Conservation (phyloP, 371 early-diverging fungal species). For the Scutellospora calospora region DNA sequence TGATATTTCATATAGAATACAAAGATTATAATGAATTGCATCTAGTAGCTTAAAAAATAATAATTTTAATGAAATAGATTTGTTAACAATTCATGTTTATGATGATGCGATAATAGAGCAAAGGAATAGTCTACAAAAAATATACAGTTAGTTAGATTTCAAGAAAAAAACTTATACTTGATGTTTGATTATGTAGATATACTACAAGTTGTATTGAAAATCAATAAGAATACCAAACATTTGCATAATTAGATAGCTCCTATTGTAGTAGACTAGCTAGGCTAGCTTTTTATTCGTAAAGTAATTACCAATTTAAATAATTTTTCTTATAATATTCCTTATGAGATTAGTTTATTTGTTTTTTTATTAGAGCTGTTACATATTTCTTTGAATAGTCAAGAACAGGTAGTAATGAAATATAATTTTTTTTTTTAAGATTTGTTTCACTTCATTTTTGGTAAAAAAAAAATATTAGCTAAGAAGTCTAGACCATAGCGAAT, state of each 20-base stretch:
- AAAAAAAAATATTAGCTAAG: neutral
- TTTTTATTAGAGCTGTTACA: neutral
- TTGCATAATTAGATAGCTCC: neutral
- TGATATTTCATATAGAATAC: too few relatives aligned
- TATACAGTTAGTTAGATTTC: neutral
- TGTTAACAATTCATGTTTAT: neutral
- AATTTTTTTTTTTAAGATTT: too few relatives aligned
- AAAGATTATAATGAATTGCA: neutral
- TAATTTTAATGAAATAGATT: slow-evolving; percentile 13
- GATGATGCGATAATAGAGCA: neutral
- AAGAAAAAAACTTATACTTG: neutral
- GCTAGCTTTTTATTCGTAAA: slow-evolving; percentile 8
- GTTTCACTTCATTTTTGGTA: neutral
- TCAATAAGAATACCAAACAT: neutral
- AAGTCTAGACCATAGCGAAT: neutral
- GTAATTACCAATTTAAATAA: neutral
- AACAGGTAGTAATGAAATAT: neutral
- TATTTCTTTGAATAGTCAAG: slow-evolving; percentile 9
- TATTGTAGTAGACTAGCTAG: slow-evolving; percentile 6
- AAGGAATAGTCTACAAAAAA: neutral
- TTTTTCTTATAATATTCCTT: neutral
- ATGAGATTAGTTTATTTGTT: neutral
- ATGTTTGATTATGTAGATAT: neutral
- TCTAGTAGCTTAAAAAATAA: neutral
- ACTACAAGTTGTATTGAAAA: neutral